Conservation (phyloP, 306 rosid species). For the Crataegus laevigata region DNA sequence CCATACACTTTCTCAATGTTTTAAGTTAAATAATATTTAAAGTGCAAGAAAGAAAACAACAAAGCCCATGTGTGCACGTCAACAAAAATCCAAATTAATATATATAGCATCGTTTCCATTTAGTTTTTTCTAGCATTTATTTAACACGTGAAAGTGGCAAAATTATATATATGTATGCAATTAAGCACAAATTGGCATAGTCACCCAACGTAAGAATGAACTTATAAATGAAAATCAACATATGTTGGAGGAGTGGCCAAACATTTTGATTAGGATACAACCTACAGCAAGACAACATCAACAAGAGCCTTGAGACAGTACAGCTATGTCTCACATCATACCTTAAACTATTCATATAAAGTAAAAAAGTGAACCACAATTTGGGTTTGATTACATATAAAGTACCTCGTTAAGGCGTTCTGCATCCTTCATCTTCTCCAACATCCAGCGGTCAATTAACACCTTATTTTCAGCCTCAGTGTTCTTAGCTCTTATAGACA, state of each 20-base stretch:
- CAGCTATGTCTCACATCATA: neutral
- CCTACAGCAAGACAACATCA: neutral
- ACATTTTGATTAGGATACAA: neutral
- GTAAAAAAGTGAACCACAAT: neutral
- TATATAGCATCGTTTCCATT: neutral
- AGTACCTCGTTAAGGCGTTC: slow-evolving; percentile 94
- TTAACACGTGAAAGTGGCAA: neutral
- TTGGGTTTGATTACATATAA: neutral
- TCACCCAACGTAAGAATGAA: neutral
- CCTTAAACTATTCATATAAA: neutral
- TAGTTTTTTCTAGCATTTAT: neutral
- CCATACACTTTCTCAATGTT: neutral
- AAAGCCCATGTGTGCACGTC: neutral
- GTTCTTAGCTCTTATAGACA: slow-evolving; percentile 50
- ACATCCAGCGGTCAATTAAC: slow-evolving; percentile 94
- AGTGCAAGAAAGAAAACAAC: neutral
- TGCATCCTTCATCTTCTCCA: slow-evolving; percentile 99
- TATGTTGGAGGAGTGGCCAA: neutral
- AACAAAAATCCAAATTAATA: neutral
- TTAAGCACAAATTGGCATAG: neutral
- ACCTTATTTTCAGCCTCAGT: slow-evolving; percentile 87
- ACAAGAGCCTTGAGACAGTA: neutral
- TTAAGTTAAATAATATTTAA: neutral
- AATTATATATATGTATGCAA: neutral
- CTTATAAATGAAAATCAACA: neutral